Conservation (phyloP, 352 stramenopile genomes). For the Pythium phragmiticola region DNA sequence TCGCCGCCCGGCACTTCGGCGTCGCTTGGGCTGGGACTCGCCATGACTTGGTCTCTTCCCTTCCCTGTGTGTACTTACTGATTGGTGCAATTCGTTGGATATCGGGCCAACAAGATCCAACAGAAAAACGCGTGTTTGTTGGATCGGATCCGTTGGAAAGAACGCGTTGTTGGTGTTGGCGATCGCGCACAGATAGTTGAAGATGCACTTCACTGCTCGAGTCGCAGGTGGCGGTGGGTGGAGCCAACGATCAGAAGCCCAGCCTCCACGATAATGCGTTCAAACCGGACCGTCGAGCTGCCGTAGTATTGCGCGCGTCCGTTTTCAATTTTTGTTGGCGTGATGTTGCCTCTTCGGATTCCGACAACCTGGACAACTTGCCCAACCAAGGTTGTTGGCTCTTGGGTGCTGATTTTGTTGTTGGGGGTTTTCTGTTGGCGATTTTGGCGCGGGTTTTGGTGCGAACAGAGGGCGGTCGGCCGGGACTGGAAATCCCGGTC, state of each 20-base stretch:
- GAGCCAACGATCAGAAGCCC: not conserved
- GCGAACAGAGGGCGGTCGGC: not conserved
- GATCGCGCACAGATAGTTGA: not conserved
- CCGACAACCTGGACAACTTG: not conserved
- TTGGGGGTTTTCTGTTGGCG: constrained; percentile 18
- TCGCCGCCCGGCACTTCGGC: not conserved
- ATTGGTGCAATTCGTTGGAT: constrained; percentile 1
- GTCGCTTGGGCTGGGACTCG: constrained; percentile 6
- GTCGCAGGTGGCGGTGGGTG: not conserved
- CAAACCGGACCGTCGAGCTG: not conserved
- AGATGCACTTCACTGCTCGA: not conserved
- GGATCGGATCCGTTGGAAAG: constrained; percentile 1
- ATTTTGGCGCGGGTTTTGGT: constrained; percentile 24
- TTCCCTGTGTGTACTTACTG: not conserved
- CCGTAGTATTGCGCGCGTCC: not conserved
- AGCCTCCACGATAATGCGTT: not conserved
- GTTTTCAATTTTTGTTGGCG: not conserved
- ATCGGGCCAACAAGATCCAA: not conserved
- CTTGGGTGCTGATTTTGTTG: constrained; percentile 1
- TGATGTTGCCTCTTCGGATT: not conserved
- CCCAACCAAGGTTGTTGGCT: constrained; percentile 8
- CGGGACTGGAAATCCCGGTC: constrained; percentile 6
- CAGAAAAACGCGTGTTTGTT: not conserved
- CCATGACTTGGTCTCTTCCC: not conserved
- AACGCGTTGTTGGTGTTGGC: not conserved